Base-by-base conservation (phyloP, 2,329 filamentous ascomycete genomes). In the Delphinella strobiligena region DNA sequence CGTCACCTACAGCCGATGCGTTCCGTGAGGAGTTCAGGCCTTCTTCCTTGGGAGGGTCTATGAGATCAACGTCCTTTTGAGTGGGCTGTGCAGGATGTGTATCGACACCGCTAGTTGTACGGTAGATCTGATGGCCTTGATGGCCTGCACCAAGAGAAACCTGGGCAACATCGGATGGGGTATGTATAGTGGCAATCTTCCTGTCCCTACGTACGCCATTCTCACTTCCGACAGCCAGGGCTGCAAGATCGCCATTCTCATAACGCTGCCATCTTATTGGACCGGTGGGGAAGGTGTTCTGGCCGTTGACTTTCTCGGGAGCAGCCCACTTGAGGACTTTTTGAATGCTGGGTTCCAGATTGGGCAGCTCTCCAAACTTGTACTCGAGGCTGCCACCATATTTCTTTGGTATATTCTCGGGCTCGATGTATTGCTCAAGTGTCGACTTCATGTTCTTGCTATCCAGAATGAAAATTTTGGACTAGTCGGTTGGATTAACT, bases 401-500 rank as follows among this genome's bases (percentile, higher is more conserved):
- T 58, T 81, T 77, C 59, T 84, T 87, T 14, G 89, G 89, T 46
- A 96, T 88, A 60, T 89, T 84, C 38, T 74, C 70, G 1, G 75
- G 69, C 38, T 93, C 82, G 56, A 96, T 86, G 62, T 89, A 95
- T 40, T 75, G 69, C 47, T 79, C 74, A 18, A 96, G 74, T 2
- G 85, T 89, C 12, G 80, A 67, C 49, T 79, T 74, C 38, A 93
- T 80, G 60, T 93, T 85, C 40, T 74, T 56, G 7, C 75, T 67
- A 35, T 71, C 71, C 40, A 96, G 75, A 51, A 96, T 91, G 60
- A 93, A 94, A 59, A 96, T 95, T 67, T 96, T 96, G 53, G 85
- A 91, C 39, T 51, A 31, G 3, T 62, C 60, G 10, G 22, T 2
- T 1, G 11, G 7, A n/a, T 37, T 19, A 30, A 14, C 31, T 33